Conservation (phyloP, 2,329 filamentous ascomycete species). For the Amauroascus verrucosus region DNA sequence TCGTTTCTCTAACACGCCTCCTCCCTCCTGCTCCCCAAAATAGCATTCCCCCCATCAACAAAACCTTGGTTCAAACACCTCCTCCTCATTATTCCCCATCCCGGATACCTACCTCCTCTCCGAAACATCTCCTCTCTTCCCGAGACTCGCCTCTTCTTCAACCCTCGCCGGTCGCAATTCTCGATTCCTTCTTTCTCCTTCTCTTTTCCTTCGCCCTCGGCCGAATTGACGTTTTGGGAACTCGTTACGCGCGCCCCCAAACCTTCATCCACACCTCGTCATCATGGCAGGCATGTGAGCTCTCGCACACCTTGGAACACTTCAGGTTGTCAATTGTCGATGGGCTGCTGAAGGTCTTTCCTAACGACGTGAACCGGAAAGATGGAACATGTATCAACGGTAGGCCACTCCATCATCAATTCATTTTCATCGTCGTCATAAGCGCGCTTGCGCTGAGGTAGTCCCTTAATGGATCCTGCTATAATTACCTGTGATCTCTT, state of each 20-base stretch:
- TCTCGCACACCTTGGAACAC: neutral
- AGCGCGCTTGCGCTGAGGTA: neutral
- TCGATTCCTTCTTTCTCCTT: neutral
- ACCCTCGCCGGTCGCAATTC: neutral
- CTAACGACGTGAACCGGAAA: slow-evolving; percentile 9
- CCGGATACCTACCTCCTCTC: slow-evolving; percentile 8
- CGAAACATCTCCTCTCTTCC: neutral
- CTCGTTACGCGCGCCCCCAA: slow-evolving; percentile 4
- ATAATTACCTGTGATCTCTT: neutral
- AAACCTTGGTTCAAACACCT: neutral
- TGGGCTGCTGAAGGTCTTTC: slow-evolving; percentile 13
- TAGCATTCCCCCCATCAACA: neutral
- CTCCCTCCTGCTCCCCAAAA: neutral
- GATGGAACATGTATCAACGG: slow-evolving; percentile 28
- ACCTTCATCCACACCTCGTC: neutral
- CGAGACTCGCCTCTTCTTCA: neutral
- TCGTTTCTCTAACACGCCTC: no score
- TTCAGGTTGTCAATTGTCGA: slow-evolving; percentile 11
- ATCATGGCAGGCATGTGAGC: slow-evolving; percentile 1
- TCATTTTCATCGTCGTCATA: neutral
- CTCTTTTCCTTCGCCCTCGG: neutral
- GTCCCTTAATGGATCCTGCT: neutral
- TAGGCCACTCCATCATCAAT: slow-evolving; percentile 16
- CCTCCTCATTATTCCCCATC: neutral
- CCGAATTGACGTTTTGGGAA: slow-evolving; percentile 4